Conservation (phyloP, 495 filamentous ascomycete genomes). For the Cercophora scortea region DNA sequence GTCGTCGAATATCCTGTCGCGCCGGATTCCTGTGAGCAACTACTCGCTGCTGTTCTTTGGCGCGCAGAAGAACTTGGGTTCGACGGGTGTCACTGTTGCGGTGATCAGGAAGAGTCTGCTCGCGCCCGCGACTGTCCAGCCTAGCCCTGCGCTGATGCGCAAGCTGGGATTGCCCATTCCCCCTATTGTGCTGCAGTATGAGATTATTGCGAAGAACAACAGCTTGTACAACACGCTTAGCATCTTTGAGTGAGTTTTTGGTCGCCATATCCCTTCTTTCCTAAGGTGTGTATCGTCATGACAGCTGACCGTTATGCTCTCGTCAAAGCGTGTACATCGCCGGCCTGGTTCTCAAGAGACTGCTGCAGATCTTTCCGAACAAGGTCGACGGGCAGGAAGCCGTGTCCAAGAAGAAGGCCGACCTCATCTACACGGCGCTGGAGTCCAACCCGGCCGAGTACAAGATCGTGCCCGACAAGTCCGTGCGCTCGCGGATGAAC, state of each 20-base stretch:
- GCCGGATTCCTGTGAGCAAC: slow-evolving; percentile 58
- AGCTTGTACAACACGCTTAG: slow-evolving; percentile 90
- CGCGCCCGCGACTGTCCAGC: slow-evolving; percentile 49
- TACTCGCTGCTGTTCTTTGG: slow-evolving; percentile 73
- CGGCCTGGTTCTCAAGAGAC: slow-evolving; percentile 67
- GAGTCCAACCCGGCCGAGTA: slow-evolving; percentile 65
- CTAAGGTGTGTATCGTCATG: background rate
- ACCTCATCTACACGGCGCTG: slow-evolving; percentile 63
- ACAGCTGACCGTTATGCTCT: background rate
- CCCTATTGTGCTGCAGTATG: slow-evolving; percentile 72
- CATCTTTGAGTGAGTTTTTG: slow-evolving; percentile 65
- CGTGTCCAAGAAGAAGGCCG: slow-evolving; percentile 62
- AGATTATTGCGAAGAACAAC: slow-evolving; percentile 76
- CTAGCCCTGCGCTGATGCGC: slow-evolving; percentile 56
- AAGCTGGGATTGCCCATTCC: slow-evolving; percentile 70
- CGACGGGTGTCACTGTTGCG: slow-evolving; percentile 75
- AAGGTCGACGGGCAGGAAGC: slow-evolving; percentile 67
- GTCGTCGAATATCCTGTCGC: slow-evolving; percentile 67
- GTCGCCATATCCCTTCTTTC: background rate
- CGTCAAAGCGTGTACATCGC: slow-evolving; percentile 68
- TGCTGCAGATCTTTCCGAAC: slow-evolving; percentile 50
- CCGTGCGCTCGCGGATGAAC: slow-evolving; percentile 78
- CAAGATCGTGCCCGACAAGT: slow-evolving; percentile 63
- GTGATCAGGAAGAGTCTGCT: slow-evolving; percentile 74
- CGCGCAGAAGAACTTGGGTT: slow-evolving; percentile 87